Evolutionary conservation across 176 grass and related monocot species (phyloP), one percentile per base, ranked within the genome.

Genomic region (Carex scoparia): DNA sequence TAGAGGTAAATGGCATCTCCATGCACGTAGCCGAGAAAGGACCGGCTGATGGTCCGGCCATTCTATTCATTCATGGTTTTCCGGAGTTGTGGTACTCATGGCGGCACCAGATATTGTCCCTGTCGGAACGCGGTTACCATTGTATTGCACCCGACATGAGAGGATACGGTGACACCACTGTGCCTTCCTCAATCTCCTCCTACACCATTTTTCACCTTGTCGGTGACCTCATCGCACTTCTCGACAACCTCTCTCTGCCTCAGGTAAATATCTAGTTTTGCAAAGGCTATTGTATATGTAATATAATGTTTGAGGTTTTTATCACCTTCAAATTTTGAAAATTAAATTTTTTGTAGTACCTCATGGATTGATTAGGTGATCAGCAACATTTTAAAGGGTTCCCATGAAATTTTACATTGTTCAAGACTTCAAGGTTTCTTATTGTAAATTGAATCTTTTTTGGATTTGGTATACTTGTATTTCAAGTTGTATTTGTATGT

Each of bases 61-160:
- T 97, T 88, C 84, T 97, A 8, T 82, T 97, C 78, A 42, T 97
- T 65, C 94, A 97, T 80, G 91, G 94, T 65, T 97, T 97, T 85
- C 91, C 94, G 32, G 94, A 97, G 79, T 86, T 97, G 10, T 97
- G 94, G 91, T 92, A 91, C 90, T 92, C 94, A 33, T 97, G 94
- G 94, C 87, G 94, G 65, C 86, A 80, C 85, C 94, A 94, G 88
- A 92, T 97, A 69, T 28, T 28, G 30, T 69, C 73, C 84, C 89
- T 97, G 53, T 90, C 94, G 5, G 87, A 86, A 31, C 79, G 62
- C 2, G 91, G 94, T 30, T 97, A 92, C 86, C 89, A 85, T 5
- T 91, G 87, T 79, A 48, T 94, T 8, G 94, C 94, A 12, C 94
- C 91, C 8, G 94, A 97, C 65, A 88, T 97, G 84, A 87, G 94